Evolutionary conservation across 805 yeast genomes (phyloP).

Genomic region (Kluyveromyces nonfermentans): DNA sequence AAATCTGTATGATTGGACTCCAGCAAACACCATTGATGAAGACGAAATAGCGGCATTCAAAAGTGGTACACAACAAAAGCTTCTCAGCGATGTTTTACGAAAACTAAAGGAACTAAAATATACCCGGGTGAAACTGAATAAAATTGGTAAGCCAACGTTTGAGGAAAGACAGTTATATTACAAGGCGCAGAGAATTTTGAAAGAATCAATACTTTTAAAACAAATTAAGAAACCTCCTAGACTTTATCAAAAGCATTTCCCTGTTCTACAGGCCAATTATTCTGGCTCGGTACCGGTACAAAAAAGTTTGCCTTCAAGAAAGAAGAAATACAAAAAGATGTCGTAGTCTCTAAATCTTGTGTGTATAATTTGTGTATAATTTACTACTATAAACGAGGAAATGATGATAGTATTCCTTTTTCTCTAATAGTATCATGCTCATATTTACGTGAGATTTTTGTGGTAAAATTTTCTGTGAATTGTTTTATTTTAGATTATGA

Average conservation of each 20-base stretch:
- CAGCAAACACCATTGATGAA: conserved; percentile 38
- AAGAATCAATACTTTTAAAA: conserved; percentile 33
- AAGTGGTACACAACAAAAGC: conserved; percentile 33
- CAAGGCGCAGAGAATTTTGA: conserved; percentile 37
- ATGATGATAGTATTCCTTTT: too few relatives aligned
- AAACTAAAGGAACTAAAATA: conserved; percentile 44
- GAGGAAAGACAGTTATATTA: conserved; percentile 37
- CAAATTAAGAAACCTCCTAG: conserved; percentile 27
- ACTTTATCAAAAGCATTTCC: conserved; percentile 37
- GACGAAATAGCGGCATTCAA: conserved; percentile 43
- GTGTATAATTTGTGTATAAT: neutral
- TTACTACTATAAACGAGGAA: neutral
- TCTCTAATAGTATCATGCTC: too few relatives aligned
- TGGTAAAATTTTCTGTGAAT: neutral
- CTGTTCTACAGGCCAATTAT: conserved; percentile 65
- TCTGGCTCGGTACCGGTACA: conserved; percentile 70
- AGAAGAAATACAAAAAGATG: conserved; percentile 21
- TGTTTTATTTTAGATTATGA: neutral
- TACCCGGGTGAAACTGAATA: conserved; percentile 29
- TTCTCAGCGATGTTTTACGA: conserved; percentile 37
- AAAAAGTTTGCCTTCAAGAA: conserved; percentile 22
- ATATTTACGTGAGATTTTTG: neutral
- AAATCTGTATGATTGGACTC: conserved; percentile 43
- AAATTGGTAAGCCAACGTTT: conserved; percentile 31
- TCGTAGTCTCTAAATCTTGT: neutral